Evolutionary conservation across 306 rosid species (phyloP).

Genomic region (Castanea crenata): DNA sequence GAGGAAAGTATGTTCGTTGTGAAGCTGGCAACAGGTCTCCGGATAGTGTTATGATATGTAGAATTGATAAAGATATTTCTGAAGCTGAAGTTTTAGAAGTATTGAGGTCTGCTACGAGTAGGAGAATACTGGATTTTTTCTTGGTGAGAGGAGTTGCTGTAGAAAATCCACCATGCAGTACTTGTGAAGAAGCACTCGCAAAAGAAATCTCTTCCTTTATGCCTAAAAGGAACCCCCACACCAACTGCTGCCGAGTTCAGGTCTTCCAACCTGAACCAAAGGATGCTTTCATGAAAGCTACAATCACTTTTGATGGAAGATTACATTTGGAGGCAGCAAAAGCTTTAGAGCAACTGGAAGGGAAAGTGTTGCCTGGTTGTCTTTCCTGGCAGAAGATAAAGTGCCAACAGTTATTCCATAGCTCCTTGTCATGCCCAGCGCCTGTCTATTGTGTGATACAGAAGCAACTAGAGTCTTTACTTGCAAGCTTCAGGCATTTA

Average conservation of each 20-base stretch:
- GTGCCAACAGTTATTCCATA: conserved; percentile 77
- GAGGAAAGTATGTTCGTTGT: conserved; percentile 62
- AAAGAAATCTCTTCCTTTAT: conserved; percentile 68
- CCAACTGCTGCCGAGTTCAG: conserved; percentile 58
- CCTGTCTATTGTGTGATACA: conserved; percentile 61
- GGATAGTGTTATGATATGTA: conserved; percentile 46
- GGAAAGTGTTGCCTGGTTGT: conserved; percentile 73
- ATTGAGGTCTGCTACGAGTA: conserved; percentile 55
- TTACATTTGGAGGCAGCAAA: conserved; percentile 91
- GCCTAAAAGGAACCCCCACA: conserved; percentile 54
- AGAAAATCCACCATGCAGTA: conserved; percentile 51
- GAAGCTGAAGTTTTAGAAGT: conserved; percentile 64
- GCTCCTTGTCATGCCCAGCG: conserved; percentile 59
- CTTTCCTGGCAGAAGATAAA: conserved; percentile 85
- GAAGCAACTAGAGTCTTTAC: conserved; percentile 51
- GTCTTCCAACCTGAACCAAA: conserved; percentile 64
- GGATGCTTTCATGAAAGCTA: conserved; percentile 64
- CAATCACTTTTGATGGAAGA: conserved; percentile 81
- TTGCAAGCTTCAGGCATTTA: conserved; percentile 42
- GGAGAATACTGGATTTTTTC: conserved; percentile 69
- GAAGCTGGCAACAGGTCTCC: conserved; percentile 35
- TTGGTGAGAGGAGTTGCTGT: conserved; percentile 70
- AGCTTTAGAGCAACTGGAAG: conserved; percentile 85
- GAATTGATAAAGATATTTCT: conserved; percentile 58
- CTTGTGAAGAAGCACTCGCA: conserved; percentile 69